phyloP scores from a whole-genome alignment of 1,284 basidiomycete species.

The Naganishia sp. region DNA sequence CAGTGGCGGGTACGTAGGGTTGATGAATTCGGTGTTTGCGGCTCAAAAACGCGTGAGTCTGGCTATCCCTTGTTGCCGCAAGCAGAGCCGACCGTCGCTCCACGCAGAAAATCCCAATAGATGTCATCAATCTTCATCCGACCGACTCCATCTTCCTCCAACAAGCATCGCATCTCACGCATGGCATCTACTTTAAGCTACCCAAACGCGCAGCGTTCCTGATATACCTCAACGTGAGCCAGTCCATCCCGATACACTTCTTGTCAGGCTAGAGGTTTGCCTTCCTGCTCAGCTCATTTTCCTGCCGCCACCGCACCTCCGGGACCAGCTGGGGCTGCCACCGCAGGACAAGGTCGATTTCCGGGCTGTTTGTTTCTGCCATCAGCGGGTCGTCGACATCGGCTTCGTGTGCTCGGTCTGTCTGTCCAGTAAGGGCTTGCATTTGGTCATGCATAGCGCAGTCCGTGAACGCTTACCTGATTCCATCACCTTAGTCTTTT shows the following conservation, averaged over 20 bases:
- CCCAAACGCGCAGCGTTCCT: slow-evolving; percentile 77
- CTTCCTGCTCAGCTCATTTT: slow-evolving; percentile 72
- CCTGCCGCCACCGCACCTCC: slow-evolving; percentile 76
- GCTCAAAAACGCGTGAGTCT: slow-evolving; percentile 85
- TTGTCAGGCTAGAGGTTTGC: slow-evolving; percentile 12
- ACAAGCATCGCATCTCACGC: slow-evolving; percentile 93
- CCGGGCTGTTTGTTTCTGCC: slow-evolving; percentile 97
- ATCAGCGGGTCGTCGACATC: slow-evolving; percentile 92
- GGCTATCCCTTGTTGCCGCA: neutral
- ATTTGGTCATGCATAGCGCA: neutral
- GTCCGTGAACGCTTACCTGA: slow-evolving; percentile 16
- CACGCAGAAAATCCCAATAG: slow-evolving; percentile 85
- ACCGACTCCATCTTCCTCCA: slow-evolving; percentile 93
- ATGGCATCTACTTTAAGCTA: slow-evolving; percentile 86
- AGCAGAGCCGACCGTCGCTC: neutral
- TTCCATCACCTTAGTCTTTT: slow-evolving; percentile 67
- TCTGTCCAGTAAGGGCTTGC: slow-evolving; percentile 62
- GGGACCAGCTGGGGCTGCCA: slow-evolving; percentile 77
- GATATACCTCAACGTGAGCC: slow-evolving; percentile 78
- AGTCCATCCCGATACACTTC: neutral
- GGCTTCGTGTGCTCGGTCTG: slow-evolving; percentile 98
- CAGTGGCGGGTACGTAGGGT: slow-evolving; percentile 65
- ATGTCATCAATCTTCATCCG: slow-evolving; percentile 89
- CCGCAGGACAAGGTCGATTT: slow-evolving; percentile 95
- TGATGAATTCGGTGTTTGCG: slow-evolving; percentile 99